phyloP scores from a whole-genome alignment of 2,329 filamentous ascomycete species.

The Fusarium metavorans region DNA sequence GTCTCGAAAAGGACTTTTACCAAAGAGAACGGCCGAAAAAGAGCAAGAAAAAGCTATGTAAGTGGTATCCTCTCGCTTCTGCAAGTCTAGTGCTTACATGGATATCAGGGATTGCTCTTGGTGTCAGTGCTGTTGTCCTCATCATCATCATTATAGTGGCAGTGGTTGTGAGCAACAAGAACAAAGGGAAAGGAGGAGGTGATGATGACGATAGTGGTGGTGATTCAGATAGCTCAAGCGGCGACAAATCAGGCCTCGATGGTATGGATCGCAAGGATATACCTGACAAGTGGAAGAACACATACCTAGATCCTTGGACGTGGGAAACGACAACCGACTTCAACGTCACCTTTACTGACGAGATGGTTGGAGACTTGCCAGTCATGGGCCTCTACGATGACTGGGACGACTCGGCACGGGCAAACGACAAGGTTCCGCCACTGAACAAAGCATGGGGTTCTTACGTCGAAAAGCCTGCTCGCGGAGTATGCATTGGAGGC shows the following conservation, averaged over 20 bases:
- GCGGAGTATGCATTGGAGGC: constrained; percentile 92
- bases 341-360: constrained; percentile 92
- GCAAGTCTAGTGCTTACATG: constrained; percentile 35
- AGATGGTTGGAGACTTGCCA: constrained; percentile 86
- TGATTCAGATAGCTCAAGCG: constrained; percentile 44
- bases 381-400: constrained; percentile 88
- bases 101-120: constrained; percentile 67
- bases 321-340: constrained; percentile 94
- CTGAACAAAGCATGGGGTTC: constrained; percentile 80
- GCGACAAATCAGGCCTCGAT: constrained; percentile 55
- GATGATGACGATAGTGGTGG: constrained; percentile 35
- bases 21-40: constrained; percentile 58
- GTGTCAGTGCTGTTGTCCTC: constrained; percentile 65
- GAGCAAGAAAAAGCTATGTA: constrained; percentile 72
- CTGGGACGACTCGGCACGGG: constrained; percentile 85
- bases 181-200: constrained; percentile 61
- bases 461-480: constrained; percentile 82
- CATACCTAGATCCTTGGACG: constrained; percentile 86
- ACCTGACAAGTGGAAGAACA: constrained; percentile 76
- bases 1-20: constrained; percentile 62
- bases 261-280: constrained; percentile 68
- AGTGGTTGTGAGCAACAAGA: constrained; percentile 72
- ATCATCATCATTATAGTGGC: constrained; percentile 77
- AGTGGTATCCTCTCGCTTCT: constrained; percentile 39
- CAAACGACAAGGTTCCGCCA: constrained; percentile 84